Evolutionary conservation across 176 grass and related monocot species (phyloP).

Genomic region (Olyra latifolia): DNA sequence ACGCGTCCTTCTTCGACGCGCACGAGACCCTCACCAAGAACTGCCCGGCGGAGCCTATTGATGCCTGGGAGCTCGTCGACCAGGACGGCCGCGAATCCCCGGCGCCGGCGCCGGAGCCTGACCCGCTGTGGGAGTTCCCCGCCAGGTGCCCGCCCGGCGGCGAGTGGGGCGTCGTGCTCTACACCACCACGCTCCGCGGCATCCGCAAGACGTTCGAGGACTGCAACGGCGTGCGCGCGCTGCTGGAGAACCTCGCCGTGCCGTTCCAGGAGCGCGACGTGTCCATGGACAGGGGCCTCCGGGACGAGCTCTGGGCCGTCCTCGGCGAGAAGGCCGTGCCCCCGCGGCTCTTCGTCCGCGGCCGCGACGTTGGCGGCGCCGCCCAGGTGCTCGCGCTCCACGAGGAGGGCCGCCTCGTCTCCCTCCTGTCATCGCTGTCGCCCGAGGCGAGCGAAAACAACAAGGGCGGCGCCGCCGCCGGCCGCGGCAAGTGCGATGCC

Average conservation of each 20-base stretch:
- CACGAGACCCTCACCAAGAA: conserved; percentile 26
- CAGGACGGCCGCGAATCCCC: not conserved
- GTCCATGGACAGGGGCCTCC: conserved; percentile 77
- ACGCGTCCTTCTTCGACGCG: conserved; percentile 42
- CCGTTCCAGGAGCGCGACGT: conserved; percentile 78
- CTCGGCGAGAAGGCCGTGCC: conserved; percentile 54
- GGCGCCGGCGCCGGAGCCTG: not conserved
- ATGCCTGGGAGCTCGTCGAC: conserved; percentile 32
- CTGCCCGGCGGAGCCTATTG: not conserved
- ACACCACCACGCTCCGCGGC: conserved; percentile 75
- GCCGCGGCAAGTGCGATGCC: conserved; percentile 29
- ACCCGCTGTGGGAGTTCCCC: conserved; percentile 41
- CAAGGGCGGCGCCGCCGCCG: not conserved
- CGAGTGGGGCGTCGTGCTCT: conserved; percentile 45
- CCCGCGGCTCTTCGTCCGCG: conserved; percentile 69
- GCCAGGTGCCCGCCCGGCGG: conserved; percentile 56
- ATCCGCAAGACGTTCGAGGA: conserved; percentile 78
- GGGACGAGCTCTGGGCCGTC: conserved; percentile 62
- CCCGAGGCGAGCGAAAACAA: not conserved
- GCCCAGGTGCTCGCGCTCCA: conserved; percentile 61
- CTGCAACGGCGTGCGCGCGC: conserved; percentile 50
- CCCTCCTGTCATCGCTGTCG: conserved; percentile 28
- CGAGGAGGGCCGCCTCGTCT: conserved; percentile 61
- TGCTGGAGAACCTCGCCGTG: conserved; percentile 61
- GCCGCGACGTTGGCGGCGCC: conserved; percentile 59